Conservation (phyloP, 768 basidiomycete genomes). For the Mycena amicta region DNA sequence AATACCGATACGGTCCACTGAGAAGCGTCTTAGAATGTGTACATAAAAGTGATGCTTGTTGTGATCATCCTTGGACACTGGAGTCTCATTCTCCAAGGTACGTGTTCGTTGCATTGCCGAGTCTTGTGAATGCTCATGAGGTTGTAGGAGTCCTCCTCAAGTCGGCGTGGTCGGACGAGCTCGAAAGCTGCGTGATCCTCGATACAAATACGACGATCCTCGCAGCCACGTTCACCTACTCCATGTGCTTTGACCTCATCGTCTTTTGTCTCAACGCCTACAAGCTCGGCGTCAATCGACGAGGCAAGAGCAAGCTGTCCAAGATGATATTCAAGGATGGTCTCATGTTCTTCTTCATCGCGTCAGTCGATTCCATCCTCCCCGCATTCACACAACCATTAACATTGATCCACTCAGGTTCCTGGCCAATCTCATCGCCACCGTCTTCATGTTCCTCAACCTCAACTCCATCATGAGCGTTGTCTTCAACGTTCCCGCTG, state of each 20-base stretch:
- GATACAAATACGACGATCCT: slow-evolving; percentile 64
- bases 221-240: slow-evolving; percentile 73
- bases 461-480: slow-evolving; percentile 69
- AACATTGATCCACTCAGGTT: slow-evolving; percentile 34
- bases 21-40: too few species aligned
- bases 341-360: slow-evolving; percentile 74
- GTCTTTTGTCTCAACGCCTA: slow-evolving; percentile 62
- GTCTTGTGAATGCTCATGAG: background rate
- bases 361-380: slow-evolving; percentile 45
- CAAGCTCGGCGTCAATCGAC: slow-evolving; percentile 47
- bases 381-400: background rate
- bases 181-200: slow-evolving; percentile 56
- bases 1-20: too few species aligned
- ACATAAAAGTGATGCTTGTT: slow-evolving; percentile 36
- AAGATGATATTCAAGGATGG: slow-evolving; percentile 73
- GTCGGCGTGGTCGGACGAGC: slow-evolving; percentile 51
- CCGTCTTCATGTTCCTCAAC: slow-evolving; percentile 68
- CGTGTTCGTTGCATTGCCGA: slow-evolving; percentile 25
- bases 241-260: slow-evolving; percentile 71
- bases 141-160: slow-evolving; percentile 58
- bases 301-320: slow-evolving; percentile 49
- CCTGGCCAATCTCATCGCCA: slow-evolving; percentile 44
- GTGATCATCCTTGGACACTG: slow-evolving; percentile 48
- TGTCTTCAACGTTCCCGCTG: slow-evolving; percentile 68
- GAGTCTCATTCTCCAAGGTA: slow-evolving; percentile 36